phyloP scores from a whole-genome alignment of 2,329 filamentous ascomycete species.

The Xylaria sp. region DNA sequence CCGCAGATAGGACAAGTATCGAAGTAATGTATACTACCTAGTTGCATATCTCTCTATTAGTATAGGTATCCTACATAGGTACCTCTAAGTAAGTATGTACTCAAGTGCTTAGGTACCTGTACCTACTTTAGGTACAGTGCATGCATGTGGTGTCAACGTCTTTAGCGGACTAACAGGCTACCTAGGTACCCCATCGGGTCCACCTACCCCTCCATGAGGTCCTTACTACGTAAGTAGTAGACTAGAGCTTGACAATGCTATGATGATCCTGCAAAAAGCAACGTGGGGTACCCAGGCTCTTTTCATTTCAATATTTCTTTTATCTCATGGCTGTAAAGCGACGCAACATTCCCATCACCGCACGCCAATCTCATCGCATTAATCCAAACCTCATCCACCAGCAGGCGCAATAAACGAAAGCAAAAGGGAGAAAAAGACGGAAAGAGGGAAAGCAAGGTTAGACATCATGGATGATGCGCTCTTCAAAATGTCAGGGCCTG shows the following conservation, averaged over 20 bases:
- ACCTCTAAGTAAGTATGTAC: too few species aligned
- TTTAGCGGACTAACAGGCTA: neutral
- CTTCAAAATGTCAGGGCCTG: constrained; percentile 44
- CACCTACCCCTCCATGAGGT: constrained; percentile 27
- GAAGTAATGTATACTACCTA: too few species aligned
- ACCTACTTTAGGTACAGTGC: too few species aligned
- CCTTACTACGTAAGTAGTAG: too few species aligned
- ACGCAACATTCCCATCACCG: neutral
- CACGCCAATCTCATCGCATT: neutral
- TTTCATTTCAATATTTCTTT: neutral
- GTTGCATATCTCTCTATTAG: too few species aligned
- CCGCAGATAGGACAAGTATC: too few species aligned
- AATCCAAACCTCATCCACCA: neutral
- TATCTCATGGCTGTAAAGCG: neutral
- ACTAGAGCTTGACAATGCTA: neutral
- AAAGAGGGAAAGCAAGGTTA: neutral
- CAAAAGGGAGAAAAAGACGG: neutral
- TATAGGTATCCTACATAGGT: too few species aligned
- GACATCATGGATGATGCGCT: constrained; percentile 45
- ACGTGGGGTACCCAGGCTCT: constrained; percentile 10
- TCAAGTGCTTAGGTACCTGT: too few species aligned
- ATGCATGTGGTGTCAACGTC: neutral
- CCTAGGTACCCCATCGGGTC: neutral
- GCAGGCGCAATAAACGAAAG: neutral
- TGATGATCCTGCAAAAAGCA: constrained; percentile 20